These are phyloP conservation scores for Stachybotrys chlorohalonatus DNA, from an alignment of 2,329 filamentous ascomycete species.

Conservation along the genomic window DNA sequence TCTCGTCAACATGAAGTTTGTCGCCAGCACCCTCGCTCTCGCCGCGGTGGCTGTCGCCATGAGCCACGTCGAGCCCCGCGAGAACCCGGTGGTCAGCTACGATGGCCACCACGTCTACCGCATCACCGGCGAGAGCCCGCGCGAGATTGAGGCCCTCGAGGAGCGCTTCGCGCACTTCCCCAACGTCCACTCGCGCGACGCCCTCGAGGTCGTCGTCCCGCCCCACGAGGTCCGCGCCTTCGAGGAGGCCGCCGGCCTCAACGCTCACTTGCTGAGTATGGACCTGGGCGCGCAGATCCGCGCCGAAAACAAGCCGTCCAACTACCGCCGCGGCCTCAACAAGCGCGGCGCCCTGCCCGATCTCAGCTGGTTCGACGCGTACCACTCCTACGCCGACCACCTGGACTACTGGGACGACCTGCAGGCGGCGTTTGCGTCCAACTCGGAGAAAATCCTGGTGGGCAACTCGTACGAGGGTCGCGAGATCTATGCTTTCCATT, in stretches of 20 bases:
- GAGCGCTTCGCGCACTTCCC: slow-evolving; percentile 9
- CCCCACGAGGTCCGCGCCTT: slow-evolving; percentile 16
- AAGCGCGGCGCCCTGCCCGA: slow-evolving; percentile 20
- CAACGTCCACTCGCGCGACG: slow-evolving; percentile 15
- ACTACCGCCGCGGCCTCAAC: slow-evolving; percentile 8
- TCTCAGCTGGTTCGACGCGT: slow-evolving; percentile 41
- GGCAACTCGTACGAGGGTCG: slow-evolving; percentile 36
- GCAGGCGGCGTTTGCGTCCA: slow-evolving; percentile 30
- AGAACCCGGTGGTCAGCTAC: slow-evolving; percentile 12
- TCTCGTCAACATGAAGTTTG: neutral
- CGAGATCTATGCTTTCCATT: slow-evolving; percentile 48
- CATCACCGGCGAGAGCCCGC: slow-evolving; percentile 9
- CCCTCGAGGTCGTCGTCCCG: slow-evolving; percentile 22
- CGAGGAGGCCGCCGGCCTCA: slow-evolving; percentile 12
- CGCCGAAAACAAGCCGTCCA: slow-evolving; percentile 15
- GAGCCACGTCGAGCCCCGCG: neutral
- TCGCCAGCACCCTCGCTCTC: neutral
- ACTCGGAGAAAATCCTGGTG: slow-evolving; percentile 35
- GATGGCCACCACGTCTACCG: slow-evolving; percentile 23
- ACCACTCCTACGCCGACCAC: slow-evolving; percentile 45
- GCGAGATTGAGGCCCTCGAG: slow-evolving; percentile 7
- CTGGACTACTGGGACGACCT: slow-evolving; percentile 37
- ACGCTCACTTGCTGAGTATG: slow-evolving; percentile 14
- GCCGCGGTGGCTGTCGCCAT: neutral
- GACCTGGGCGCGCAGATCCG: slow-evolving; percentile 18